Evolutionary conservation across 345 rosid genomes (phyloP).

Genomic region (Streptanthus diversifolius): DNA sequence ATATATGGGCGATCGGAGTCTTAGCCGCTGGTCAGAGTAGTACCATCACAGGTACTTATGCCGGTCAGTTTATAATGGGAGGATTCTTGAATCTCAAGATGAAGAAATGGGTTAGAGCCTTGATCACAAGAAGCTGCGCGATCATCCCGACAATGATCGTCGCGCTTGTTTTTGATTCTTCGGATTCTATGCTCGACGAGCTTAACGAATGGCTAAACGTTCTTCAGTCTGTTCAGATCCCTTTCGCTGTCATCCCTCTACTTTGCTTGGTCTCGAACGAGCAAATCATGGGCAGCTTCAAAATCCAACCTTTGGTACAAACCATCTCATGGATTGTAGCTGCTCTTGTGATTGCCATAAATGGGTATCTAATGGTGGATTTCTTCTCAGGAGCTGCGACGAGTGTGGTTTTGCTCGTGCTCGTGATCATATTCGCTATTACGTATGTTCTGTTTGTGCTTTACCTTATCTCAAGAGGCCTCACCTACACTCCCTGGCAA

Average conservation of each 20-base stretch:
- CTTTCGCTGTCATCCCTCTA: constrained; percentile 88
- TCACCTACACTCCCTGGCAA: constrained; percentile 42
- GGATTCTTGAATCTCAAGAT: constrained; percentile 82
- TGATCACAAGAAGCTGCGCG: constrained; percentile 86
- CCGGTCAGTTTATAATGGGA: constrained; percentile 97
- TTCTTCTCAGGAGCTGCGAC: constrained; percentile 67
- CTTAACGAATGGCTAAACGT: constrained; percentile 93
- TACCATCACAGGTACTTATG: constrained; percentile 91
- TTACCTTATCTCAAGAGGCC: constrained; percentile 57
- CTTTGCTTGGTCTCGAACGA: constrained; percentile 83
- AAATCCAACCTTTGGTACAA: constrained; percentile 67
- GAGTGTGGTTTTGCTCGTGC: constrained; percentile 36
- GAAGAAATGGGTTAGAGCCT: constrained; percentile 93
- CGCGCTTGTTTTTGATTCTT: constrained; percentile 77
- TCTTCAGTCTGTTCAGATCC: constrained; percentile 87
- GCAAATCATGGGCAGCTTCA: constrained; percentile 79
- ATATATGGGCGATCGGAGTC: constrained; percentile 88
- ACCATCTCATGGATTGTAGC: constrained; percentile 81
- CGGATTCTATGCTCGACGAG: constrained; percentile 60
- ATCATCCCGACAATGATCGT: constrained; percentile 84
- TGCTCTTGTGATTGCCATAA: constrained; percentile 74
- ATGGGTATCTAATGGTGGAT: constrained; percentile 77
- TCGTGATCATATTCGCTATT: constrained; percentile 39
- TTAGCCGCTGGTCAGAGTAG: constrained; percentile 98
- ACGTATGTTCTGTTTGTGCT: constrained; percentile 65